Evolutionary conservation across 495 filamentous ascomycete species (phyloP), one percentile per base, ranked within the genome.

Genomic region (Aspergillus avenaceus): DNA sequence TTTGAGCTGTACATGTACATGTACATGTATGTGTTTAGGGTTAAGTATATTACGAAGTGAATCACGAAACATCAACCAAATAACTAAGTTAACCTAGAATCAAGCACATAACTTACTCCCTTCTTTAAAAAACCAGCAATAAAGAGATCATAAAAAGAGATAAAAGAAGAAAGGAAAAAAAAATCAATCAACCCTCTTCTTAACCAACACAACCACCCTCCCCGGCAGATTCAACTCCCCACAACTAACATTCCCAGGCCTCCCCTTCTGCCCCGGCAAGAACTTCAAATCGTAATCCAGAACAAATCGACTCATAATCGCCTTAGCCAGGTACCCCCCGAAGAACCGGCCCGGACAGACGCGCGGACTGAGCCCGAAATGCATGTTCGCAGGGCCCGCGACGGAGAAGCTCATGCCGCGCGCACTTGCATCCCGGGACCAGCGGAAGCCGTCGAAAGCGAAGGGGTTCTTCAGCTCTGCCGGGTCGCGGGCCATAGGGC

Each of bases 321-420:
- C 66, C 58, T 84, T 84, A 53, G 83, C 69, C 45, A 77, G 72
- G 14, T 67, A 71, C 3, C 65, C 64, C 0, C 77, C 80, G 37
- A 84, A 82, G 60, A 81, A 81, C 5, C 82, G 67, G 0, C 82
- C 83, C 0, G 82, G 82, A 56, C 81, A 73, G 4, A 67, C 66
- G 42, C 65, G 62, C 2, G 55, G 48, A 11, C 68, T 68, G 16
- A 57, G 63, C 11, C 67, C 65, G 34, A 72, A 72, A 24, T 70
- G 62, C 50, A 69, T 59, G 26, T 61, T 66, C 5, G 55, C 32
- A 0, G 52, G 46, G 18, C 49, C 58, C 22, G 60, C 60, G 13
- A 36, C 47, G 13, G 66, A 61, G 8, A 67, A 64, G n/a, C 47
- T 64, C 28, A 34, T 49, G 11, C 22, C 31, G n/a, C 21, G 2